These are phyloP conservation scores for Fusarium verticillioides DNA, from an alignment of 2,329 filamentous ascomycete genomes.

Conservation along the genomic window DNA sequence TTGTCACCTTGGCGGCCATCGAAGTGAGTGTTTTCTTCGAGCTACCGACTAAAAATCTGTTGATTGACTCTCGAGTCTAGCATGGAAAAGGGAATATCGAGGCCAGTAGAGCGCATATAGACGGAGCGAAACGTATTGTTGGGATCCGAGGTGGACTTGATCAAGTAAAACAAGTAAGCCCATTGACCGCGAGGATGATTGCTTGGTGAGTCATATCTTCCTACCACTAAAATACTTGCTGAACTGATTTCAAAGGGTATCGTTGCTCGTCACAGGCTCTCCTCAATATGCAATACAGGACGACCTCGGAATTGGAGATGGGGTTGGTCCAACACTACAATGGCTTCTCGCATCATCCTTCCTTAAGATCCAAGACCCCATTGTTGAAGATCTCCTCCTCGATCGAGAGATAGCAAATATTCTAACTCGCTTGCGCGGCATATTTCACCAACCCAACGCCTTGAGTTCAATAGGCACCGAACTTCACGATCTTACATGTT, in stretches of 20 bases:
- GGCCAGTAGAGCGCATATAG: slow-evolving; percentile 59
- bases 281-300: slow-evolving; percentile 66
- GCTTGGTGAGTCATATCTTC: slow-evolving; percentile 56
- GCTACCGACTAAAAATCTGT: fast-evolving
- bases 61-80: slow-evolving; percentile 44
- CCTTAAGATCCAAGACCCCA: slow-evolving; percentile 1
- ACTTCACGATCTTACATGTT: slow-evolving; percentile 66
- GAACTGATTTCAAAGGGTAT: slow-evolving; percentile 58
- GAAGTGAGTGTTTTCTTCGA: slow-evolving; percentile 55
- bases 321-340: slow-evolving; percentile 59
- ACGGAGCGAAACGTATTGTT: slow-evolving; percentile 61
- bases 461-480: slow-evolving; percentile 51
- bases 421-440: slow-evolving; percentile 55
- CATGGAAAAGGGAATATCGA: slow-evolving; percentile 63
- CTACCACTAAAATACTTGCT: not conserved
- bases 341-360: slow-evolving; percentile 54
- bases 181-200: slow-evolving; percentile 66
- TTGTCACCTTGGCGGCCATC: slow-evolving; percentile 67
- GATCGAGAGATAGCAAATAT: slow-evolving; percentile 51
- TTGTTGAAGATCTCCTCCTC: slow-evolving; percentile 43
- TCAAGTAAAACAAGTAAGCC: slow-evolving; percentile 58
- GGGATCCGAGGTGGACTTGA: slow-evolving; percentile 62
- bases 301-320: slow-evolving; percentile 59
- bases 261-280: slow-evolving; percentile 62
- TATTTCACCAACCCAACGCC: slow-evolving; percentile 52